Evolutionary conservation across 2,329 filamentous ascomycete species (phyloP).

Genomic region (Microsporum ferrugineum): DNA sequence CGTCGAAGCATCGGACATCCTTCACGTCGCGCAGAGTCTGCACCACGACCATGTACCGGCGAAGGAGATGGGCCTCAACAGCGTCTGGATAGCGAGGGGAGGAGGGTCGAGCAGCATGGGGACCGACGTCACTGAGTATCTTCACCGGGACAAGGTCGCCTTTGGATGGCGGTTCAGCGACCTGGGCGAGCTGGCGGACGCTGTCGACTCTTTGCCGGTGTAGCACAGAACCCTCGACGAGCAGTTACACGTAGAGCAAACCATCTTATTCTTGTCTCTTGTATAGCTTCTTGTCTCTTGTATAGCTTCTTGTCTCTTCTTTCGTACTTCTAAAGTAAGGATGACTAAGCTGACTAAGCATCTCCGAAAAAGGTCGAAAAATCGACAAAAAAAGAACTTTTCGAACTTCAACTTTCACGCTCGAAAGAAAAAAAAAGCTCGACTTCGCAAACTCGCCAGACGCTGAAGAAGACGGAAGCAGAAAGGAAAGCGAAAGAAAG

Average conservation of each 20-base stretch:
- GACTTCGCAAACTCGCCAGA: not conserved
- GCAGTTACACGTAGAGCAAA: not conserved
- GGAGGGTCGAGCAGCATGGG: conserved; percentile 29
- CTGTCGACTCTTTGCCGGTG: conserved; percentile 19
- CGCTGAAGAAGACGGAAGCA: not conserved
- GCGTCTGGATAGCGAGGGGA: conserved; percentile 54
- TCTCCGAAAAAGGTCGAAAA: not conserved
- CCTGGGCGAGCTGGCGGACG: conserved; percentile 50
- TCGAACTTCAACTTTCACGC: no score
- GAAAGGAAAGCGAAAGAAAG: not conserved
- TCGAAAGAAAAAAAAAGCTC: not conserved
- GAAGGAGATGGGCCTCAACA: conserved; percentile 47
- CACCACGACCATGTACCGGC: conserved; percentile 57
- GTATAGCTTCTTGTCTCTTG: no score
- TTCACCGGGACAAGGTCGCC: conserved; percentile 16
- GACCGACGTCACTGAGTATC: conserved; percentile 32
- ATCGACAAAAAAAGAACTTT: no score
- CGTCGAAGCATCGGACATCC: conserved; percentile 44
- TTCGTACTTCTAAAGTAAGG: not conserved
- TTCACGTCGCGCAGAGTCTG: conserved; percentile 60
- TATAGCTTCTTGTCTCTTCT: no score
- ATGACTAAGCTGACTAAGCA: not conserved
- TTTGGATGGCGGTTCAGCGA: conserved; percentile 50
- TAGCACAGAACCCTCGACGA: not conserved
- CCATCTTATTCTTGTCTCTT: not conserved